Percentiles rank a stretch among this genome's conserved stretches.
These are phyloP conservation scores for Bipolaris zeicola DNA, from an alignment of 2,329 filamentous ascomycete genomes.

Conservation along the genomic window DNA sequence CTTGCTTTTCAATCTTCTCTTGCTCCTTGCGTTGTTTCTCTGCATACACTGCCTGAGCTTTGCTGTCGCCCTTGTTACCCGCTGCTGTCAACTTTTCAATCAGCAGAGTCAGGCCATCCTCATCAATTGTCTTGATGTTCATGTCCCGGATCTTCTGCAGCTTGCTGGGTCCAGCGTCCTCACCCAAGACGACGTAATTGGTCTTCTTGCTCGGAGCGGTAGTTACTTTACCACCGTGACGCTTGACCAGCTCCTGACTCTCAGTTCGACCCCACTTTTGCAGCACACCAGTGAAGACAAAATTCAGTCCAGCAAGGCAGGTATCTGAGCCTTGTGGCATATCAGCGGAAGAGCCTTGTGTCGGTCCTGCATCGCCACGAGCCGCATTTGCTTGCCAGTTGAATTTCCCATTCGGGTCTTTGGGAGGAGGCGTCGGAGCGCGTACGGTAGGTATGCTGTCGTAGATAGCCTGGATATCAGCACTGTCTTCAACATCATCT, in stretches of 20 bases:
- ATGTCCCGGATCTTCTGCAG: conserved; percentile 80
- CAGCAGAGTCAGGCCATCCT: conserved; percentile 86
- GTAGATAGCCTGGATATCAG: conserved; percentile 80
- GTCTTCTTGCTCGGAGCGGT: conserved; percentile 88
- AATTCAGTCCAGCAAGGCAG: conserved; percentile 85
- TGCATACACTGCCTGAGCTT: conserved; percentile 82
- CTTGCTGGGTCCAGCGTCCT: conserved; percentile 92
- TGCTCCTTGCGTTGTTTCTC: conserved; percentile 86
- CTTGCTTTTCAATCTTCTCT: conserved; percentile 78
- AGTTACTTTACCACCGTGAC: conserved; percentile 91
- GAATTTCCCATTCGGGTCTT: conserved; percentile 72
- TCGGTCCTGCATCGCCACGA: conserved; percentile 67
- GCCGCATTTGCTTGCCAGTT: conserved; percentile 69
- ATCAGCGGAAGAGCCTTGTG: conserved; percentile 65
- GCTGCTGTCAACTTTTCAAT: conserved; percentile 81
- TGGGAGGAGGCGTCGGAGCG: conserved; percentile 80
- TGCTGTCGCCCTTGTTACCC: conserved; percentile 74
- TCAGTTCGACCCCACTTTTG: conserved; percentile 82
- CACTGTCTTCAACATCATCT: conserved; percentile 68
- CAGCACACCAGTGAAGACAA: conserved; percentile 93
- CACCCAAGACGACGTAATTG: conserved; percentile 87
- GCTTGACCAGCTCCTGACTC: conserved; percentile 83
- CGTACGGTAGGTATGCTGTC: conserved; percentile 83
- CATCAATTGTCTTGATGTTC: conserved; percentile 89
- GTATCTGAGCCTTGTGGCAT: conserved; percentile 85